Evolutionary conservation across 2,329 filamentous ascomycete genomes (phyloP).

Genomic region (Neofusicoccum umdonicola): DNA sequence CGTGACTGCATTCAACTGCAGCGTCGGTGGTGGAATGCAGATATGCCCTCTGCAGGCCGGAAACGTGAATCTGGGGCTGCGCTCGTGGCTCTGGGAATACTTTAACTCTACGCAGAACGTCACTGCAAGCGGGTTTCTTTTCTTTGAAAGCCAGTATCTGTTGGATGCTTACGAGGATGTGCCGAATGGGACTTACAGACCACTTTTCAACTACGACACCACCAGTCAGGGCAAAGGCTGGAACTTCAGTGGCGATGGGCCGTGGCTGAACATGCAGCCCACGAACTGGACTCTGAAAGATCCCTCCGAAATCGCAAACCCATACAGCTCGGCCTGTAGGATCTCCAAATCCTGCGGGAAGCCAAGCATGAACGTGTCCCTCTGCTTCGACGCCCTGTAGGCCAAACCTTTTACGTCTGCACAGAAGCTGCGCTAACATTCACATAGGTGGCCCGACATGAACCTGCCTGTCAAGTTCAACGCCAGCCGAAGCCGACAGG

Average conservation of each 20-base stretch:
- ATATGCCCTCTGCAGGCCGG: not conserved
- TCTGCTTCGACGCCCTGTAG: conserved; percentile 1
- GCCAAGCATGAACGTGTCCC: not conserved
- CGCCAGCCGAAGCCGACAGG: not conserved
- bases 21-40: not conserved
- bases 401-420: not conserved
- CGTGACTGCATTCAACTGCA: not conserved
- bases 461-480: not conserved
- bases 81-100: not conserved
- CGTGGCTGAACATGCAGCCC: not conserved
- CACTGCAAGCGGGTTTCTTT: not conserved
- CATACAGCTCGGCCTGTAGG: not conserved
- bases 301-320: not conserved
- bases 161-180: not conserved
- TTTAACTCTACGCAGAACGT: conserved; percentile 1
- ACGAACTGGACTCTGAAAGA: not conserved
- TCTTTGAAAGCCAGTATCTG: not conserved
- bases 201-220: not conserved
- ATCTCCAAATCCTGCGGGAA: not conserved
- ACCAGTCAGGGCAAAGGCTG: not conserved
- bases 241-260: not conserved
- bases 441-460: not conserved
- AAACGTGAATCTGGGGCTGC: not conserved
- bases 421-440: not conserved
- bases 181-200: not conserved